Base-by-base conservation (phyloP, 345 rosid species). In the Syzygium grande region DNA sequence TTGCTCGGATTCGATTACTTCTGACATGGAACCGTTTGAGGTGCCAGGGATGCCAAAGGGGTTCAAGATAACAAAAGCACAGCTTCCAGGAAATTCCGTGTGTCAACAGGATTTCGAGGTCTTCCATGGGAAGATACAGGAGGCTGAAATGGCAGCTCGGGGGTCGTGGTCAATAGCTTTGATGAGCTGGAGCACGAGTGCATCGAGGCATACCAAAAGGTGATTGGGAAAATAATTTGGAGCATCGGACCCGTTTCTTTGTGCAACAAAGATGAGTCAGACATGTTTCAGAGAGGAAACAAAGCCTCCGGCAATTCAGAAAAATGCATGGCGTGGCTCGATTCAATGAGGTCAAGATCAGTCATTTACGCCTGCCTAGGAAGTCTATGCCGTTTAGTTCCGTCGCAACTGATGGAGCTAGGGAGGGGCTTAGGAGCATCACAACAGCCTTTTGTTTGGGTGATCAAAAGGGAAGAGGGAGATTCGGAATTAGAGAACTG, bases 181-280 rank as follows among this genome's bases (percentile, higher is more conserved):
- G 85, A 89, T 2, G 95, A 93, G 46, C 84, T 96, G 46, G 99
- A 95, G 89, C 89, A 91, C 3, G 96, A 93, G 5, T 96, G 91
- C 51, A 78, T 86, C 0, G 88, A 89, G 56, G 92, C 84, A 7
- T 95, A 95, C 88, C 79, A 89, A 55, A 86, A 91, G 59, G 94
- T 94, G 5, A 91, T 93, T 38, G 85, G 87, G 34, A 93, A 93
- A 84, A 93, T 89, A 84, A 95, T 94, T 7, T 95, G 98, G 99
- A 93, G 96, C 91, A 41, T 97, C 34, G 98, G 99, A 87, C 98
- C 99, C 6, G 97, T 97, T 90, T 95, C 96, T 51, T 85, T 93
- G 84, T 92, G 92, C 84, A 96, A 95, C 88, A 89, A 85, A 25
- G 59, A 85, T 17, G 80, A 59, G 15, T 65, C 84, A 3, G 98